These are phyloP conservation scores for Scorias spongiosa DNA, from an alignment of 2,329 filamentous ascomycete species.

Conservation along the genomic window DNA sequence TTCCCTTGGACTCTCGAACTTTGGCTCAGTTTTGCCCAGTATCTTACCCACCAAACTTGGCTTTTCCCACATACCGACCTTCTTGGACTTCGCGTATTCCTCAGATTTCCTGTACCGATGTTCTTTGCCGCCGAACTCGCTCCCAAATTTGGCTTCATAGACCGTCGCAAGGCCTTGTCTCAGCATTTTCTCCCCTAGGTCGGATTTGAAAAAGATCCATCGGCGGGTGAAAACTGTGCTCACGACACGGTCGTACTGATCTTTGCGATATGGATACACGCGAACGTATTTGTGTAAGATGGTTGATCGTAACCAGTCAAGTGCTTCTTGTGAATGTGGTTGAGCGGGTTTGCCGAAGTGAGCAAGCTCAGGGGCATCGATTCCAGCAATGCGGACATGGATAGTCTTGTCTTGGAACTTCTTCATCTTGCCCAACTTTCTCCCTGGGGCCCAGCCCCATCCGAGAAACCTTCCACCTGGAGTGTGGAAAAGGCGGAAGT, in stretches of 20 bases:
- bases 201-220: conserved; percentile 44
- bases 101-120: conserved; percentile 51
- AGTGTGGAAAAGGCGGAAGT: conserved; percentile 87
- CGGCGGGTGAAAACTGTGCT: conserved; percentile 51
- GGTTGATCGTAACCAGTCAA: conserved; percentile 63
- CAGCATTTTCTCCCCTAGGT: conserved; percentile 85
- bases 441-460: conserved; percentile 46
- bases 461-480: conserved; percentile 76
- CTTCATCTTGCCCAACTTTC: conserved; percentile 7
- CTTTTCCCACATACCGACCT: conserved; percentile 49
- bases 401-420: conserved; percentile 41
- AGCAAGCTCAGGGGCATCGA: conserved; percentile 84
- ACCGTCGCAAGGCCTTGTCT: conserved; percentile 71
- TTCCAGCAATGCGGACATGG: conserved; percentile 72
- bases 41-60: conserved; percentile 24
- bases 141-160: conserved; percentile 83
- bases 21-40: conserved; percentile 30
- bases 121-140: conserved; percentile 63
- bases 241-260: conserved; percentile 87
- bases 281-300: conserved; percentile 60
- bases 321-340: conserved; percentile 66
- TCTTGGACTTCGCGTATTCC: conserved; percentile 23
- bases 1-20: conserved; percentile 68
- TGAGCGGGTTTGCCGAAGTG: conserved; percentile 86
- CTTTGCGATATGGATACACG: conserved; percentile 65